Evolutionary conservation across 441 rosid genomes (phyloP).

Genomic region (Adansonia madagascariensis): DNA sequence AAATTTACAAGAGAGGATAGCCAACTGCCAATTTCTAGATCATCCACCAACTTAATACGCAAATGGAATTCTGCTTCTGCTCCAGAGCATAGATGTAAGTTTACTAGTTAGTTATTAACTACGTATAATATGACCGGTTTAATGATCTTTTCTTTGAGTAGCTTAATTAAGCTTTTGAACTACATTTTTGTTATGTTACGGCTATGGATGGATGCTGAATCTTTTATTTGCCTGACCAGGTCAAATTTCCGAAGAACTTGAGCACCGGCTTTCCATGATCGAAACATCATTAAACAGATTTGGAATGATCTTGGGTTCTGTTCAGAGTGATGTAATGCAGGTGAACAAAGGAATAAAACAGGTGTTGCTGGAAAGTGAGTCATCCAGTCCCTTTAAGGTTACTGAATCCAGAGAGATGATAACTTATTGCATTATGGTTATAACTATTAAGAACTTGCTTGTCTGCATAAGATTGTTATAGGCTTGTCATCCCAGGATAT

Average conservation of each 20-base stretch:
- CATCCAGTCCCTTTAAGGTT: slow-evolving; percentile 24
- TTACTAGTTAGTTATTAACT: not conserved
- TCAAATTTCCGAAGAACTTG: slow-evolving; percentile 73
- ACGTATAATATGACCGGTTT: slow-evolving; percentile 9
- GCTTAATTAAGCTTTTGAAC: slow-evolving; percentile 11
- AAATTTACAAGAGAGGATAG: slow-evolving; percentile 63
- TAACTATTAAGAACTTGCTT: not conserved
- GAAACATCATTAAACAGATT: slow-evolving; percentile 80
- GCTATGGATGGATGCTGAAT: slow-evolving; percentile 8
- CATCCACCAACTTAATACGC: slow-evolving; percentile 49
- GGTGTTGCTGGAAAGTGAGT: slow-evolving; percentile 69
- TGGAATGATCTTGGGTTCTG: slow-evolving; percentile 77
- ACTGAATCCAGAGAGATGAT: slow-evolving; percentile 19
- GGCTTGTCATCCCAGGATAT: slow-evolving; percentile 18
- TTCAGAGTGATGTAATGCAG: slow-evolving; percentile 86
- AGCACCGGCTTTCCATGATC: slow-evolving; percentile 66
- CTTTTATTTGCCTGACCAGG: slow-evolving; percentile 47
- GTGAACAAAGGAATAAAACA: slow-evolving; percentile 80
- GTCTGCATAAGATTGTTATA: slow-evolving; percentile 16
- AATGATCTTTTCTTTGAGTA: not conserved
- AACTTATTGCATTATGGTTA: slow-evolving; percentile 14
- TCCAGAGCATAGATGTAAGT: slow-evolving; percentile 63
- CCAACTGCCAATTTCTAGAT: slow-evolving; percentile 58
- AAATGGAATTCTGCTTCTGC: slow-evolving; percentile 65
- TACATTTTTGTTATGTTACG: slow-evolving; percentile 11